Percentiles rank a stretch among this genome's conserved stretches.
These are phyloP conservation scores for Micromonas commoda DNA, from an alignment of 139 green algal genomes.

Conservation along the genomic window DNA sequence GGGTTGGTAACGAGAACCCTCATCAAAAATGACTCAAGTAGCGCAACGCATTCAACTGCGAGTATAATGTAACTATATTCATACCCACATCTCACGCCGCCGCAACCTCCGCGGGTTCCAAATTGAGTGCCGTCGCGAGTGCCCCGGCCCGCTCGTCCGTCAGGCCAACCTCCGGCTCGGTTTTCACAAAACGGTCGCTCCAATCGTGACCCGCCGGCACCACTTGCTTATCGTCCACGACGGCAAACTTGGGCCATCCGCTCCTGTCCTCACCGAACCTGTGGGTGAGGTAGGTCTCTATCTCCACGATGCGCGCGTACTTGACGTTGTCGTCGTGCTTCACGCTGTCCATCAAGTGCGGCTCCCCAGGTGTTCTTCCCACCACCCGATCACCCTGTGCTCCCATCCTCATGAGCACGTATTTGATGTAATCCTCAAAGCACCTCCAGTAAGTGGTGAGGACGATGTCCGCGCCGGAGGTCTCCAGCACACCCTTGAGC, in stretches of 20 bases:
- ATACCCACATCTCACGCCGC: too few relatives aligned
- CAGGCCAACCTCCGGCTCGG: background rate
- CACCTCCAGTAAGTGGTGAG: slow-evolving; percentile 6
- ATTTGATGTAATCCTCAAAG: slow-evolving; percentile 12
- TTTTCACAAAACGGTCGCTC: background rate
- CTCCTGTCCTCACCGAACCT: background rate
- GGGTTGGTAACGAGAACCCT: too few relatives aligned
- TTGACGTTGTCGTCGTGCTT: background rate
- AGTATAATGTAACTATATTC: too few relatives aligned
- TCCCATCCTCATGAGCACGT: background rate
- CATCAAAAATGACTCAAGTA: too few relatives aligned
- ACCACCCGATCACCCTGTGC: background rate
- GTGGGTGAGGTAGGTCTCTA: background rate
- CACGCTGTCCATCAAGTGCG: background rate
- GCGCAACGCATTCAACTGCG: too few relatives aligned
- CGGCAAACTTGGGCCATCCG: background rate
- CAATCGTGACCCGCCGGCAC: background rate
- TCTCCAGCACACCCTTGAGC: background rate
- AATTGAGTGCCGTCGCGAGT: too few relatives aligned
- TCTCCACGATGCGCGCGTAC: background rate
- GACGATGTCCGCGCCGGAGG: background rate
- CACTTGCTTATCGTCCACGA: slow-evolving; percentile 22
- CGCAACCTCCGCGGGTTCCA: too few relatives aligned
- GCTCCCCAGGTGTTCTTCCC: background rate
- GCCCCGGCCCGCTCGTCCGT: background rate